These are phyloP conservation scores for Mytilinidion resinicola DNA, from an alignment of 495 filamentous ascomycete species.

Conservation along the genomic window DNA sequence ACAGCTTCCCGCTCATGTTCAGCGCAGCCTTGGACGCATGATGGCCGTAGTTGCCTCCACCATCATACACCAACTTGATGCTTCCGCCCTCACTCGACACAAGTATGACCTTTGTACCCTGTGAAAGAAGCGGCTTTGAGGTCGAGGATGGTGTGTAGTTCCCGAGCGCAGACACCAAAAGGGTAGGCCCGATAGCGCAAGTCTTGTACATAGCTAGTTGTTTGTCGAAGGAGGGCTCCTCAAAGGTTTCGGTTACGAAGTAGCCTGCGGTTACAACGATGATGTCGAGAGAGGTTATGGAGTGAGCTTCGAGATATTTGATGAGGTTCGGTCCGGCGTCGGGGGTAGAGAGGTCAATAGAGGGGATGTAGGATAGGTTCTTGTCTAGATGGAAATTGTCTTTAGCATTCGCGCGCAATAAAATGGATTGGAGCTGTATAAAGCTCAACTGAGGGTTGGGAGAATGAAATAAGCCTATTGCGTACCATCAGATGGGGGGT, in stretches of 20 bases:
- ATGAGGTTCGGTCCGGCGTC: slow-evolving; percentile 23
- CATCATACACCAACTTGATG: slow-evolving; percentile 61
- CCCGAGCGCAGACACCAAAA: slow-evolving; percentile 57
- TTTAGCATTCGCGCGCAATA: background rate
- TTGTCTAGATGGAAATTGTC: background rate
- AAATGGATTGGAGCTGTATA: background rate
- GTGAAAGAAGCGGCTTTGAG: slow-evolving; percentile 34
- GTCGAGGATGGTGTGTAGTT: slow-evolving; percentile 36
- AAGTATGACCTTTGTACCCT: slow-evolving; percentile 55
- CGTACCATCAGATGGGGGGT: slow-evolving; percentile 19
- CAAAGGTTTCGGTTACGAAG: slow-evolving; percentile 59
- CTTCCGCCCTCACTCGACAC: slow-evolving; percentile 63
- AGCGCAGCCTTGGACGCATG: slow-evolving; percentile 66
- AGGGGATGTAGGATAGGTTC: slow-evolving; percentile 18
- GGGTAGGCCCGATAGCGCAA: slow-evolving; percentile 59
- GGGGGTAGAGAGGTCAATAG: slow-evolving; percentile 30
- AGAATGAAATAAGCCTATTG: background rate
- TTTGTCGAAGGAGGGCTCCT: slow-evolving; percentile 58
- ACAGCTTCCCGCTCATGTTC: slow-evolving; percentile 68
- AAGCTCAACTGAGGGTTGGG: background rate
- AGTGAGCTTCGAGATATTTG: background rate
- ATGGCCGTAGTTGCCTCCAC: slow-evolving; percentile 67
- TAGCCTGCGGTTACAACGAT: slow-evolving; percentile 64
- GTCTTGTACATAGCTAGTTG: slow-evolving; percentile 67
- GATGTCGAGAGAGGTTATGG: slow-evolving; percentile 42